A percentile compares a stretch with the other conserved stretches of the same genome.
Conservation (phyloP, 805 yeast genomes). For the Yamadazyma kitorensis region DNA sequence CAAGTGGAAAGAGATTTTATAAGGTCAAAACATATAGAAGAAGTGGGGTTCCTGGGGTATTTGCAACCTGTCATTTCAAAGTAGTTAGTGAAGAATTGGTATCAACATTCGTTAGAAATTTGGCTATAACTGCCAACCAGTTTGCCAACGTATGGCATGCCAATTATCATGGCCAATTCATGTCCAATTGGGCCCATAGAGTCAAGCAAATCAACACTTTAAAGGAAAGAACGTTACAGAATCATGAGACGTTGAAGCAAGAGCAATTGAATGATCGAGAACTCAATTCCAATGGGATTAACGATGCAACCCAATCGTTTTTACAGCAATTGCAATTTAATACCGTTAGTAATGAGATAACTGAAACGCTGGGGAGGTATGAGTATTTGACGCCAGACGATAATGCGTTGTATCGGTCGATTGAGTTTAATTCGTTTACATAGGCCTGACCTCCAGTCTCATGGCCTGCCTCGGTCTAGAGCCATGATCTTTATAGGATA, state of each 20-base stretch:
- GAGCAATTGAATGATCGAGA: constrained; percentile 19
- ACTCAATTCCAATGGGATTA: constrained; percentile 10
- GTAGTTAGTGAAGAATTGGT: constrained; percentile 59
- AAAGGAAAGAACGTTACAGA: constrained; percentile 24
- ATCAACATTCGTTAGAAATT: constrained; percentile 62
- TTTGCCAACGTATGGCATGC: constrained; percentile 77
- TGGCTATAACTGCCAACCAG: constrained; percentile 62
- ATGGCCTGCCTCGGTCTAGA: too few species aligned
- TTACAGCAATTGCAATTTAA: constrained; percentile 26
- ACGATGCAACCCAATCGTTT: constrained; percentile 29
- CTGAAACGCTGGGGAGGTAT: constrained; percentile 12
- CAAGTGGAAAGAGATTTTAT: constrained; percentile 37
- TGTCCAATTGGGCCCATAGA: constrained; percentile 68
- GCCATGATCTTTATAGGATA: too few species aligned
- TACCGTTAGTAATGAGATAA: background rate
- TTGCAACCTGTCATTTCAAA: constrained; percentile 75
- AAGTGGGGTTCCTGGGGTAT: constrained; percentile 71
- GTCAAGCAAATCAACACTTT: constrained; percentile 48
- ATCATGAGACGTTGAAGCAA: constrained; percentile 21
- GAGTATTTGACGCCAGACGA: constrained; percentile 20
- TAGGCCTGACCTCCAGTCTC: too few species aligned
- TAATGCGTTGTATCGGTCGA: constrained; percentile 19
- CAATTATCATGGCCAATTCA: constrained; percentile 43
- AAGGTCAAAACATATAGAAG: constrained; percentile 64
- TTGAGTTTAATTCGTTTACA: constrained; percentile 26